Evolutionary conservation across 768 basidiomycete species (phyloP).

Genomic region (Hysterangium stoloniferum): DNA sequence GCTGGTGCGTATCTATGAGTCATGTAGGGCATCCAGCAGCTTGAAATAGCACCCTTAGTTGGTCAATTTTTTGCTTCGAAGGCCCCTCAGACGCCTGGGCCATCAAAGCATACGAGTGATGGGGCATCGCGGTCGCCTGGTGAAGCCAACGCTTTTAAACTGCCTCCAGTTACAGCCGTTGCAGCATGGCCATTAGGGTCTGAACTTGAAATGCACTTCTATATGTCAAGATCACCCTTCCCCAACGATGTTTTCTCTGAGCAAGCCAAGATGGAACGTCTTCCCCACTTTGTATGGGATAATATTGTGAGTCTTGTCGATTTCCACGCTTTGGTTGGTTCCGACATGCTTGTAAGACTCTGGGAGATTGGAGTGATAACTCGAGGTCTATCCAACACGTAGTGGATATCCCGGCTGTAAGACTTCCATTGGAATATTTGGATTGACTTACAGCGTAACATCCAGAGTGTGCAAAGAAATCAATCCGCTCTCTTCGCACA

Average conservation of each 20-base stretch:
- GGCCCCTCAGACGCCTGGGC: conserved; percentile 24
- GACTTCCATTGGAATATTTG: conserved; percentile 14
- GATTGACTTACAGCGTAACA: not conserved
- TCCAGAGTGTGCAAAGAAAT: conserved; percentile 68
- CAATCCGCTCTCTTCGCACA: conserved; percentile 73
- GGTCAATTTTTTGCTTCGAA: conserved; percentile 8
- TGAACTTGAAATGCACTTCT: conserved; percentile 61
- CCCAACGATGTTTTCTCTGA: conserved; percentile 52
- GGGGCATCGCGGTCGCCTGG: conserved; percentile 20
- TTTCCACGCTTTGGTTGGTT: not conserved
- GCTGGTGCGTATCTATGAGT: conserved; percentile 37
- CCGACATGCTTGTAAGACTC: conserved; percentile 27
- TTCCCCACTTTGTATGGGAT: conserved; percentile 70
- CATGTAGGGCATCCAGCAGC: not conserved
- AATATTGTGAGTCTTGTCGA: conserved; percentile 37
- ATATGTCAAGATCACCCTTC: conserved; percentile 56
- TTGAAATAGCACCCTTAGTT: conserved; percentile 2
- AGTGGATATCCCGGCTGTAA: conserved; percentile 62
- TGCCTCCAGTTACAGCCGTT: conserved; percentile 46
- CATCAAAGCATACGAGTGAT: conserved; percentile 14
- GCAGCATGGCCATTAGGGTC: conserved; percentile 57
- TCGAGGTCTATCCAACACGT: conserved; percentile 46
- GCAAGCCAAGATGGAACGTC: conserved; percentile 30
- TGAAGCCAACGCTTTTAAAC: conserved; percentile 35
- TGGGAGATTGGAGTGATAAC: conserved; percentile 63